phyloP scores from a whole-genome alignment of 2,329 filamentous ascomycete species.

The Ophiostoma perfectum region DNA sequence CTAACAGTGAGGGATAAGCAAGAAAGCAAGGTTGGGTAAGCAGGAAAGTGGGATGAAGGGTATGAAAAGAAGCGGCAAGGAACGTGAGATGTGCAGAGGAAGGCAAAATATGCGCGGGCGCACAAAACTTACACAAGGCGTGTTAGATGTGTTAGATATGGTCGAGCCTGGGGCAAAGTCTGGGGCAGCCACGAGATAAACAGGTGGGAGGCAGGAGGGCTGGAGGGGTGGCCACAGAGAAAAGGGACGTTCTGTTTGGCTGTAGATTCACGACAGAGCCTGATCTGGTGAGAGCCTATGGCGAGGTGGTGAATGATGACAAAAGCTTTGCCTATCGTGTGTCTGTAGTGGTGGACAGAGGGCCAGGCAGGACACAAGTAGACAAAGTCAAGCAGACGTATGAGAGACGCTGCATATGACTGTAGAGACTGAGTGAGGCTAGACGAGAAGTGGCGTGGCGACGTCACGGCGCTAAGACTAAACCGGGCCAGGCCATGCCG shows the following conservation, averaged over 20 bases:
- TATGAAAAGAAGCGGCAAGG: not conserved
- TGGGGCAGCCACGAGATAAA: not conserved
- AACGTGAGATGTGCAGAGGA: not conserved
- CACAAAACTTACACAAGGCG: constrained; percentile 1
- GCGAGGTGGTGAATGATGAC: not conserved
- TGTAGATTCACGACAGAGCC: not conserved
- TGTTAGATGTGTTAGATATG: not conserved
- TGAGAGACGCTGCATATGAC: not conserved
- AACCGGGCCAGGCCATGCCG: constrained; percentile 15
- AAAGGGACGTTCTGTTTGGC: not conserved
- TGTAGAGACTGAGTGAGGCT: not conserved
- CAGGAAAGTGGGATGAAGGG: too few species aligned
- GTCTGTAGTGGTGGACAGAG: not conserved
- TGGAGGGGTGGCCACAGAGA: not conserved
- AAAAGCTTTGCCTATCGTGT: not conserved
- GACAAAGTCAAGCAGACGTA: not conserved
- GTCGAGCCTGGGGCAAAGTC: not conserved
- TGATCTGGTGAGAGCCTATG: not conserved
- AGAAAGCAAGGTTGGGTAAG: too few species aligned
- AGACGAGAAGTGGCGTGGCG: not conserved
- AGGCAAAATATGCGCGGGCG: not conserved
- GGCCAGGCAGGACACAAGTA: not conserved
- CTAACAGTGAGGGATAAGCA: too few species aligned
- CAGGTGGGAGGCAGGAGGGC: not conserved
- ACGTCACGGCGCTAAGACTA: constrained; percentile 15